These are phyloP conservation scores for Phytophthora pseudosyringae DNA, from an alignment of 352 stramenopile genomes.

Conservation along the genomic window DNA sequence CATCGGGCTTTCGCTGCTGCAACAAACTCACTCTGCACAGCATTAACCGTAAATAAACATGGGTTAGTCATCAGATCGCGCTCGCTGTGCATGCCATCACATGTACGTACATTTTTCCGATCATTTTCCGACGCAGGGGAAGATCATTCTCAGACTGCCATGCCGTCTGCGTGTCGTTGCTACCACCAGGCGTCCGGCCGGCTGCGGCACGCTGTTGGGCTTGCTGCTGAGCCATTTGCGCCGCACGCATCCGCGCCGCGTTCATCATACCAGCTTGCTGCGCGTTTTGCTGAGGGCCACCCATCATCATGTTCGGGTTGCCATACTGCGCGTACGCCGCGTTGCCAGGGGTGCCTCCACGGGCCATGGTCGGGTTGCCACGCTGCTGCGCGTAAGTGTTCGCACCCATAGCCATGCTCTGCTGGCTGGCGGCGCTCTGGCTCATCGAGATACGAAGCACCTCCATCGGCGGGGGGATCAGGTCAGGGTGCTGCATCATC, in stretches of 20 bases:
- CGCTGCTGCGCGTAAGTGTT: constrained; percentile 75
- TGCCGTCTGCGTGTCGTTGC: constrained; percentile 64
- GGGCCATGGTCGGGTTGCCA: constrained; percentile 64
- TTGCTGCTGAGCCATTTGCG: constrained; percentile 53
- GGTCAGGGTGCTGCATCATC: constrained; percentile 88
- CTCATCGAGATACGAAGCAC: constrained; percentile 88
- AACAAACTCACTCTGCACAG: constrained; percentile 91
- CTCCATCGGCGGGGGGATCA: constrained; percentile 88
- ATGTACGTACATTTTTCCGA: constrained; percentile 88
- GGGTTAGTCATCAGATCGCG: background rate
- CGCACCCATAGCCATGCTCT: constrained; percentile 58
- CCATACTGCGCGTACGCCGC: constrained; percentile 68
- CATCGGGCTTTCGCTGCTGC: constrained; percentile 97
- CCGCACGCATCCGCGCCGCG: constrained; percentile 53
- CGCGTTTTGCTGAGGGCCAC: constrained; percentile 35
- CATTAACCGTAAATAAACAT: constrained; percentile 13
- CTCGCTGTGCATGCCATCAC: background rate
- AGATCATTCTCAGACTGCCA: constrained; percentile 91
- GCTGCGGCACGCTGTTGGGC: constrained; percentile 54
- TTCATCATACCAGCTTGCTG: constrained; percentile 50
- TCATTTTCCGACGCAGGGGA: constrained; percentile 89
- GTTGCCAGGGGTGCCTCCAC: constrained; percentile 41
- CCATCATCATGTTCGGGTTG: constrained; percentile 74
- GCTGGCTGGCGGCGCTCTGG: constrained; percentile 61
- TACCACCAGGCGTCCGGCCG: constrained; percentile 39